Conservation (phyloP, 768 basidiomycete genomes). For the Tulasnella sp. region DNA sequence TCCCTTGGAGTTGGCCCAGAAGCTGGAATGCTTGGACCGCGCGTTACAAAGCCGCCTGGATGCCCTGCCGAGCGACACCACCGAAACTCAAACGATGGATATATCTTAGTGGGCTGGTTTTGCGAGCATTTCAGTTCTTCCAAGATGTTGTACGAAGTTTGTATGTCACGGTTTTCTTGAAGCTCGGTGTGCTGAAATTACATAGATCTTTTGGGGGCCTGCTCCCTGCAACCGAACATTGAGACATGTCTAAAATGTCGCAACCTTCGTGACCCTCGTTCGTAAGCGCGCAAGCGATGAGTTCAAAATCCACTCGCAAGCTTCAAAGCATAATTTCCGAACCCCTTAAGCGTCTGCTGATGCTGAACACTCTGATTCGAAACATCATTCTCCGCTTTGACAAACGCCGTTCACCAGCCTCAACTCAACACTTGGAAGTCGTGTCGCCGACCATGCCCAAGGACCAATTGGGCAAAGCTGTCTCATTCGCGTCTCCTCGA, state of each 20-base stretch:
- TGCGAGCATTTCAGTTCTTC: too few species aligned
- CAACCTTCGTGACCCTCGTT: background rate
- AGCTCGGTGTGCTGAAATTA: background rate
- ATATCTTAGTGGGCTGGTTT: background rate
- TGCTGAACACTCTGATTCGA: background rate
- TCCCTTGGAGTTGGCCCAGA: background rate
- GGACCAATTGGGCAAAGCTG: background rate
- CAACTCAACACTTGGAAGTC: too few species aligned
- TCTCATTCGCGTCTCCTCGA: background rate
- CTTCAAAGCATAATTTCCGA: too few species aligned
- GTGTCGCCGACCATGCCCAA: background rate
- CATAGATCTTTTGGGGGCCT: background rate
- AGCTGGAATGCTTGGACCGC: background rate
- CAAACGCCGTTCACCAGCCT: background rate
- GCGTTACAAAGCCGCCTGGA: background rate
- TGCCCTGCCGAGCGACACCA: background rate
- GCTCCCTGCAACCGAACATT: background rate
- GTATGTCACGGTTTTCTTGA: background rate
- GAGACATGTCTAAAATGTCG: background rate
- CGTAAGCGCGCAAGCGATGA: too few species aligned
- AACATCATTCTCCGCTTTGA: background rate
- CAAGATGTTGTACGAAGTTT: background rate
- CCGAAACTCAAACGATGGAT: background rate
- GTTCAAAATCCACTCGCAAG: too few species aligned
- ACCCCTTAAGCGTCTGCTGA: too few species aligned